A percentile compares a stretch with the other conserved stretches of the same genome.
These are phyloP conservation scores for Articulospora tetracladia DNA, from an alignment of 495 filamentous ascomycete species.

Conservation along the genomic window DNA sequence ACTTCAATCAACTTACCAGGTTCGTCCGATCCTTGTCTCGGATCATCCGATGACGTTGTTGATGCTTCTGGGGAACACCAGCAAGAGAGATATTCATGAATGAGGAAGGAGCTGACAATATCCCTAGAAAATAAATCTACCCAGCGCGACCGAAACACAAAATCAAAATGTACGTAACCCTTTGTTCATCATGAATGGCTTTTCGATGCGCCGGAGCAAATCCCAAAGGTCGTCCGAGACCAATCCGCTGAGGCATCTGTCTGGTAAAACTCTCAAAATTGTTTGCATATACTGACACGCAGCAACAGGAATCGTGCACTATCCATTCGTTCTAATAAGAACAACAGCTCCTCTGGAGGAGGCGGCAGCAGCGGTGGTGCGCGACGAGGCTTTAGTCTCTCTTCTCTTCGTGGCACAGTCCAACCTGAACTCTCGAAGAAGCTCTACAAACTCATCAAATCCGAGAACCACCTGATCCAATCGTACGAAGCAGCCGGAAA, in stretches of 20 bases:
- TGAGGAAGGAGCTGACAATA: slow-evolving; percentile 13
- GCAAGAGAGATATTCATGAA: background rate
- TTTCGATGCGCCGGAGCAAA: slow-evolving; percentile 14
- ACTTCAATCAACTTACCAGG: background rate
- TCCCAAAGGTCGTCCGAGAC: slow-evolving; percentile 9
- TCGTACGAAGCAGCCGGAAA: slow-evolving; percentile 78
- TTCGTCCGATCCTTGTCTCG: background rate
- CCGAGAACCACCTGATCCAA: slow-evolving; percentile 76
- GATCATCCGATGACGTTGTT: background rate
- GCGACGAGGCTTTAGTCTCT: slow-evolving; percentile 61
- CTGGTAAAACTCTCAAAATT: background rate
- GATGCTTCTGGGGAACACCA: background rate
- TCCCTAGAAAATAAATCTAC: slow-evolving; percentile 1
- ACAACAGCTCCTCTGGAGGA: slow-evolving; percentile 38
- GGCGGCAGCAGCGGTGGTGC: background rate
- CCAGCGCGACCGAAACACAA: background rate
- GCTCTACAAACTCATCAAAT: slow-evolving; percentile 88
- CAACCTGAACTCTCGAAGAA: slow-evolving; percentile 82
- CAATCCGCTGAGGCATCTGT: slow-evolving; percentile 11
- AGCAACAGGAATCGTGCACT: slow-evolving; percentile 41
- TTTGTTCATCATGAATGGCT: slow-evolving; percentile 2
- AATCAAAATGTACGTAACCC: slow-evolving; percentile 15
- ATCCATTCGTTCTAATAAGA: slow-evolving; percentile 50
- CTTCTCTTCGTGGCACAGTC: slow-evolving; percentile 73
- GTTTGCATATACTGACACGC: background rate